Conservation (phyloP, 2,329 filamentous ascomycete genomes). For the Chaetomium olivaceum region DNA sequence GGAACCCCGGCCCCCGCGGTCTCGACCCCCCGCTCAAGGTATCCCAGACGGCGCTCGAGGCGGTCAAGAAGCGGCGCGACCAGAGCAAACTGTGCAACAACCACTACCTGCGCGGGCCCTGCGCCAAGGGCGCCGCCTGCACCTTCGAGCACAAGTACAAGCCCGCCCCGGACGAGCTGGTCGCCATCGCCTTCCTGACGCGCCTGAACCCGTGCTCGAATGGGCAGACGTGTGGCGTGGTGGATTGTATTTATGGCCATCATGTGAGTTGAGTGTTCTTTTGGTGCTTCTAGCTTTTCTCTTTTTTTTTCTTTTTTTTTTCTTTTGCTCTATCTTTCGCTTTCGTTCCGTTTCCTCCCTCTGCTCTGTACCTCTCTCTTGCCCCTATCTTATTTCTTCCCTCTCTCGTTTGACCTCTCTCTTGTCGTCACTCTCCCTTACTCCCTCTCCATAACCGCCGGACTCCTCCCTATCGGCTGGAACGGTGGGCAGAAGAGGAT, state of each 20-base stretch:
- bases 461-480: background rate
- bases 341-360: background rate
- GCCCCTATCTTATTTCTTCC: no score
- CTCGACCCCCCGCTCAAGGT: constrained; percentile 54
- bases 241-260: constrained; percentile 64
- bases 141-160: constrained; percentile 59
- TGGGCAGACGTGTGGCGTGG: constrained; percentile 58
- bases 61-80: constrained; percentile 57
- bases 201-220: constrained; percentile 59
- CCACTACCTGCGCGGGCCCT: constrained; percentile 60
- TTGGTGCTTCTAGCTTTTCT: background rate
- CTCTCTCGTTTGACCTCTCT: no score
- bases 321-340: background rate
- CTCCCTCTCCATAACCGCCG: background rate
- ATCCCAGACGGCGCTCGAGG: constrained; percentile 50
- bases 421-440: no score
- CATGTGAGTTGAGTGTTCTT: constrained; percentile 47
- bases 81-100: constrained; percentile 63
- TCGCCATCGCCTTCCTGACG: constrained; percentile 57
- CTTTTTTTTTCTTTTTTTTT: background rate
- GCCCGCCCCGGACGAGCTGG: constrained; percentile 54
- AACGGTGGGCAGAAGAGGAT: background rate
- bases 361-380: no score
- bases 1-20: constrained; percentile 53
- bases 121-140: constrained; percentile 56